Conservation (phyloP, 495 filamentous ascomycete genomes). For the Ramalina intermedia region DNA sequence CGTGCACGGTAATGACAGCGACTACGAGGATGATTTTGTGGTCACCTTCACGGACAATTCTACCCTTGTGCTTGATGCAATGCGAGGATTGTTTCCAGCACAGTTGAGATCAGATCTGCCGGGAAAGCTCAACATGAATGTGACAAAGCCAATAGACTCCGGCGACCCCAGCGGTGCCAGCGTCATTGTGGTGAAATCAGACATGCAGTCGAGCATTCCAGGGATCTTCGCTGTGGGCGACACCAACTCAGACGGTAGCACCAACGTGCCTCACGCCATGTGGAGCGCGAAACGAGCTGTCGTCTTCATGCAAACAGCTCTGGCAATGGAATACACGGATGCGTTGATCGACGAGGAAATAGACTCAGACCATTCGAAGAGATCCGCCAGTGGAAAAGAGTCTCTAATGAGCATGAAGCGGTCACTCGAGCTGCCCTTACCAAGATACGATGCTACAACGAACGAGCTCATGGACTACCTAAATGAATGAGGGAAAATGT, state of each 20-base stretch:
- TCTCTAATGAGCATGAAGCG: background rate
- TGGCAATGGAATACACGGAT: background rate
- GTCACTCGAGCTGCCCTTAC: background rate
- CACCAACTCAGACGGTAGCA: slow-evolving; percentile 39
- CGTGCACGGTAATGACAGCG: slow-evolving; percentile 25
- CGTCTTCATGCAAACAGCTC: slow-evolving; percentile 32
- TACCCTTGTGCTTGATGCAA: slow-evolving; percentile 29
- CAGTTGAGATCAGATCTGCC: slow-evolving; percentile 27
- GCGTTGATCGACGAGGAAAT: background rate
- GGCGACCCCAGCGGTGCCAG: slow-evolving; percentile 20
- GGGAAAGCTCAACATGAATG: background rate
- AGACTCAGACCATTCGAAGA: background rate
- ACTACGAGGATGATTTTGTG: slow-evolving; percentile 37
- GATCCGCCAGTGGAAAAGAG: background rate
- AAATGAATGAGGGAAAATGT: background rate
- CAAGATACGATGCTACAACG: background rate
- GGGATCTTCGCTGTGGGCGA: slow-evolving; percentile 44
- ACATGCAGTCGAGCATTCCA: slow-evolving; percentile 32
- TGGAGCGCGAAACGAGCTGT: slow-evolving; percentile 41
- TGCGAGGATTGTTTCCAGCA: slow-evolving; percentile 35
- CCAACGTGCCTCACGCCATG: slow-evolving; percentile 47
- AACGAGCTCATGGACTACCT: background rate
- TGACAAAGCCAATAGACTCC: slow-evolving; percentile 1
- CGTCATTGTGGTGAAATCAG: slow-evolving; percentile 24
- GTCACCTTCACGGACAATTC: slow-evolving; percentile 36